Evolutionary conservation across 2,329 filamentous ascomycete species (phyloP).

Genomic region (Bipolaris zeicola): DNA sequence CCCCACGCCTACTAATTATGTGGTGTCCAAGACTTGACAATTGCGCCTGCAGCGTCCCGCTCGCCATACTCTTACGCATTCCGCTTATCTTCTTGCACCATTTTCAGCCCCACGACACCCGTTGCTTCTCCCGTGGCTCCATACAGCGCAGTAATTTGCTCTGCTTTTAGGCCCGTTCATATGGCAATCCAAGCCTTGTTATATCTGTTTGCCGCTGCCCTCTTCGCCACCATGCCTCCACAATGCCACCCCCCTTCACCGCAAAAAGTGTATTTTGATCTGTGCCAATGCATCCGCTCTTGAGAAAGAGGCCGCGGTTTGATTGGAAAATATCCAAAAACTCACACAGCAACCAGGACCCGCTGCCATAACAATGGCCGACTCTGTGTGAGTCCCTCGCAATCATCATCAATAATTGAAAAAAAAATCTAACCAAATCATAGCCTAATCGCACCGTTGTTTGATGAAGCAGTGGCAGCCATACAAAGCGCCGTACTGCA

Average conservation of each 20-base stretch:
- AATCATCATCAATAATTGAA: background rate
- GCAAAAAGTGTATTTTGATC: constrained; percentile 7
- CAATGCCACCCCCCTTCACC: constrained; percentile 16
- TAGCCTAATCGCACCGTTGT: constrained; percentile 25
- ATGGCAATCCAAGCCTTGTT: constrained; percentile 13
- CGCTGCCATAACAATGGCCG: constrained; percentile 32
- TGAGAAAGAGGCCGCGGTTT: constrained; percentile 18
- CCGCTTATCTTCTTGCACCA: constrained; percentile 29
- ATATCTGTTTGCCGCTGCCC: constrained; percentile 20
- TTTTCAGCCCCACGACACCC: constrained; percentile 36
- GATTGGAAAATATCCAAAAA: constrained; percentile 18
- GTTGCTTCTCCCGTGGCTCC: constrained; percentile 25
- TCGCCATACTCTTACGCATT: constrained; percentile 17
- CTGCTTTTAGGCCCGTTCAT: constrained; percentile 13
- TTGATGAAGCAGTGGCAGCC: constrained; percentile 27
- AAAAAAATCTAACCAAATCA: constrained; percentile 16
- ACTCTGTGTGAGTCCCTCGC: constrained; percentile 26
- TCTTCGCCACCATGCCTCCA: constrained; percentile 20
- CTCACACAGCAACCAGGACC: constrained; percentile 28
- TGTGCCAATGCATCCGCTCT: constrained; percentile 36
- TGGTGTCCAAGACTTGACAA: constrained; percentile 13
- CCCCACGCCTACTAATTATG: constrained; percentile 11
- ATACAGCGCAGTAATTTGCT: constrained; percentile 21
- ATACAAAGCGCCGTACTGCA: constrained; percentile 28
- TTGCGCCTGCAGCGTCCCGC: constrained; percentile 19